Conservation (phyloP, 129 eudicot genomes). For the Pulicaria dysenterica region DNA sequence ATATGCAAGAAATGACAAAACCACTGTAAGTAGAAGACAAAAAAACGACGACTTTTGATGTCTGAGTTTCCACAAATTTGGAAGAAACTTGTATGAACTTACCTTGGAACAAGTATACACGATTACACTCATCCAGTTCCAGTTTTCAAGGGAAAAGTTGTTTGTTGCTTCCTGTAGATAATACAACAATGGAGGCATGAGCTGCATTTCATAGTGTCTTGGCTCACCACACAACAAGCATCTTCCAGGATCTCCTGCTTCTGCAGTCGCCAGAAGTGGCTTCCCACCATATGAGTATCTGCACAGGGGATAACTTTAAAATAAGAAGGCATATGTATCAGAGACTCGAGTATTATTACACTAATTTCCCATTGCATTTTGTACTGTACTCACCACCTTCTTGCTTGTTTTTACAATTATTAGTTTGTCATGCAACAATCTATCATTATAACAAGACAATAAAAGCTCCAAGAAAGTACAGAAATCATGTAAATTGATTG, state of each 20-base stretch:
- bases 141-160: conserved; percentile 51
- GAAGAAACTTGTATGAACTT: conserved; percentile 24
- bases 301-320: conserved; percentile 22
- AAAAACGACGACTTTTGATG: not conserved
- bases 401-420: not conserved
- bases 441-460: too few relatives aligned
- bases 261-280: conserved; percentile 70
- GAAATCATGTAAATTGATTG: not conserved
- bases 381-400: not conserved
- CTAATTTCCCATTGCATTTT: not conserved
- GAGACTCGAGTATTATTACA: conserved; percentile 8
- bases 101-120: conserved; percentile 84
- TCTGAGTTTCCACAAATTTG: not conserved
- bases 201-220: conserved; percentile 83
- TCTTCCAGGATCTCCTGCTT: conserved; percentile 50
- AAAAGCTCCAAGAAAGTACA: conserved; percentile 1
- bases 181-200: conserved; percentile 81
- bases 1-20: too few relatives aligned
- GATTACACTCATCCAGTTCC: conserved; percentile 84
- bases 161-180: conserved; percentile 66
- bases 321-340: not conserved
- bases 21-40: too few relatives aligned
- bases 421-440: not conserved
- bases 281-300: conserved; percentile 82
- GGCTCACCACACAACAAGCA: conserved; percentile 79